Evolutionary conservation across 805 yeast species (phyloP).

Genomic region (Torulaspora indica): DNA sequence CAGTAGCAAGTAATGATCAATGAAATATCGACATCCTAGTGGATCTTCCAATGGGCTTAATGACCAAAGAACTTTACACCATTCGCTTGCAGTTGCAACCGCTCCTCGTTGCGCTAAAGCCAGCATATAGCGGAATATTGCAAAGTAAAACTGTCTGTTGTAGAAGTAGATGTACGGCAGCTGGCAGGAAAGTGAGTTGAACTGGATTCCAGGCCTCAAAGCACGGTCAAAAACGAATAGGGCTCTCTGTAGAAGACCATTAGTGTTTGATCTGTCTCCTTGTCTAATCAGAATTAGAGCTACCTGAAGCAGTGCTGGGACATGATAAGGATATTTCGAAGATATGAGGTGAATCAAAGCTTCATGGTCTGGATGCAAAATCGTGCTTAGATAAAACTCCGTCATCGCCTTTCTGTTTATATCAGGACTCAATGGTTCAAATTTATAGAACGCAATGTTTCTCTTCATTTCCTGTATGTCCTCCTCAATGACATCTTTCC

Average conservation of each 20-base stretch:
- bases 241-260: slow-evolving; percentile 71
- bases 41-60: slow-evolving; percentile 79
- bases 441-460: slow-evolving; percentile 53
- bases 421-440: slow-evolving; percentile 40
- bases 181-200: slow-evolving; percentile 52
- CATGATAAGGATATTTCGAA: slow-evolving; percentile 64
- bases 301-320: slow-evolving; percentile 72
- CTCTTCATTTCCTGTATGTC: slow-evolving; percentile 39
- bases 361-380: slow-evolving; percentile 75
- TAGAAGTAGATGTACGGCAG: slow-evolving; percentile 71
- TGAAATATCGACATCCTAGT: slow-evolving; percentile 73
- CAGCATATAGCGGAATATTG: slow-evolving; percentile 66
- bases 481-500: slow-evolving; percentile 46
- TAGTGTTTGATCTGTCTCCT: slow-evolving; percentile 65
- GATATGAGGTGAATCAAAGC: slow-evolving; percentile 52
- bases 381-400: slow-evolving; percentile 59
- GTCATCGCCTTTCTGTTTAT: slow-evolving; percentile 35
- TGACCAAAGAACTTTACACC: slow-evolving; percentile 64
- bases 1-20: slow-evolving; percentile 70
- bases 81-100: slow-evolving; percentile 68
- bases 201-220: slow-evolving; percentile 53
- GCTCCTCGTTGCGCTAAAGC: slow-evolving; percentile 74
- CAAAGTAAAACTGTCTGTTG: slow-evolving; percentile 72
- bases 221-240: slow-evolving; percentile 76
- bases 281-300: slow-evolving; percentile 70